These are phyloP conservation scores for Chlorella sorokiniana DNA, from an alignment of 139 green algal genomes.

Conservation along the genomic window DNA sequence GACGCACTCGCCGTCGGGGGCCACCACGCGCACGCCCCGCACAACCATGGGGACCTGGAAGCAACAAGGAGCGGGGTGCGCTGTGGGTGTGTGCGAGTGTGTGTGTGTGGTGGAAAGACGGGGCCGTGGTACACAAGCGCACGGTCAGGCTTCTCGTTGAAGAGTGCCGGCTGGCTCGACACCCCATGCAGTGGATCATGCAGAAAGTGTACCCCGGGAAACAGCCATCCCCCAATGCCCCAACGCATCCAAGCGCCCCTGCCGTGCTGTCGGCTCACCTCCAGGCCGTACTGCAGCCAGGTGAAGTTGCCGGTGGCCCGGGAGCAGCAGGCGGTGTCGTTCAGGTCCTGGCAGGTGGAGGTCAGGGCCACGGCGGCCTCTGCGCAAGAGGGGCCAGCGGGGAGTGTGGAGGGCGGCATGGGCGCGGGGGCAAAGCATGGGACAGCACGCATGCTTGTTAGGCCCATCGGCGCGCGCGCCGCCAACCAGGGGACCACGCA, in stretches of 20 bases:
- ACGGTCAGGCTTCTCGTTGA: no score
- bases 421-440: neutral
- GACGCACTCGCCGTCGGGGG: constrained; percentile 3
- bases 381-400: neutral
- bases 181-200: neutral
- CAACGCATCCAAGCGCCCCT: no score
- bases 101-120: neutral
- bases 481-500: no score
- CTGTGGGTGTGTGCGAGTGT: neutral
- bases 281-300: constrained; percentile 7
- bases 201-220: no score
- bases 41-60: constrained; percentile 8
- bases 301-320: neutral
- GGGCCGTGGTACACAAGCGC: neutral
- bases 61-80: neutral
- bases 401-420: neutral
- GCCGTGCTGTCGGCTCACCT: neutral
- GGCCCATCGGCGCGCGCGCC: no score
- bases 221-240: no score
- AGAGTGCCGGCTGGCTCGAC: neutral
- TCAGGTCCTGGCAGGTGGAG: constrained; percentile 9
- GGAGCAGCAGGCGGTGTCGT: constrained; percentile 8
- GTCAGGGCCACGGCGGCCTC: neutral
- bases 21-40: constrained; percentile 2
- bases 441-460: no score